phyloP scores from a whole-genome alignment of 2,329 filamentous ascomycete species.

The Epichloe amarillans region DNA sequence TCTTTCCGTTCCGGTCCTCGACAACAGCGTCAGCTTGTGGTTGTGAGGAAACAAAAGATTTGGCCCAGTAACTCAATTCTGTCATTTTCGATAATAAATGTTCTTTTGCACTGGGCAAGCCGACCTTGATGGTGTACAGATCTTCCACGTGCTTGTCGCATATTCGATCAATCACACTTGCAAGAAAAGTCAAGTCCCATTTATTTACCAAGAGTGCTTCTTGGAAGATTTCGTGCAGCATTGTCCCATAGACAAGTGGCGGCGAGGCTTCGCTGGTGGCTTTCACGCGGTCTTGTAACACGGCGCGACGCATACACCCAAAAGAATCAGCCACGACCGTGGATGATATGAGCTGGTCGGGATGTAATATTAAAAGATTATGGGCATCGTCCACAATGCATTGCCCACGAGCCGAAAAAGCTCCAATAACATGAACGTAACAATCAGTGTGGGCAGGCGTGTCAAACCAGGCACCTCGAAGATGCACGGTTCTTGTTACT shows the following conservation, averaged over 20 bases:
- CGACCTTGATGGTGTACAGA: constrained; percentile 74
- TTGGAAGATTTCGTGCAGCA: constrained; percentile 93
- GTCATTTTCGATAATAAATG: constrained; percentile 74
- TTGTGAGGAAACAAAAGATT: constrained; percentile 58
- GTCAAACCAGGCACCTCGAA: constrained; percentile 79
- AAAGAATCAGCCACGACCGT: constrained; percentile 97
- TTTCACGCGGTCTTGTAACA: constrained; percentile 90
- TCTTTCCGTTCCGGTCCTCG: constrained; percentile 64
- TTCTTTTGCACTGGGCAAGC: constrained; percentile 57
- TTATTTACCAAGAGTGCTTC: constrained; percentile 70
- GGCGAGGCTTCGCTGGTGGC: constrained; percentile 69
- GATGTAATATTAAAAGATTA: constrained; percentile 82
- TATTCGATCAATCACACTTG: constrained; percentile 50
- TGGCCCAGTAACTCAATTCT: constrained; percentile 72
- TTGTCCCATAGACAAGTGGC: constrained; percentile 79
- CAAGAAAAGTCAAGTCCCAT: constrained; percentile 62
- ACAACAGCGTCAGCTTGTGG: constrained; percentile 62
- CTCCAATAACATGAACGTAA: constrained; percentile 76
- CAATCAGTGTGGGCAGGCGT: constrained; percentile 62
- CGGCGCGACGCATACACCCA: constrained; percentile 76
- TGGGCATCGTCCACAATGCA: constrained; percentile 72
- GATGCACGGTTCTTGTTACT: constrained; percentile 51
- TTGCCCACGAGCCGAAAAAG: constrained; percentile 54
- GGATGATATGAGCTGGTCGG: constrained; percentile 87
- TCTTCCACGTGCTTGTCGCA: constrained; percentile 75